Base-by-base conservation (phyloP, 225 moss, liverwort and hornwort genomes). In the Physcomitrellopsis africana region DNA sequence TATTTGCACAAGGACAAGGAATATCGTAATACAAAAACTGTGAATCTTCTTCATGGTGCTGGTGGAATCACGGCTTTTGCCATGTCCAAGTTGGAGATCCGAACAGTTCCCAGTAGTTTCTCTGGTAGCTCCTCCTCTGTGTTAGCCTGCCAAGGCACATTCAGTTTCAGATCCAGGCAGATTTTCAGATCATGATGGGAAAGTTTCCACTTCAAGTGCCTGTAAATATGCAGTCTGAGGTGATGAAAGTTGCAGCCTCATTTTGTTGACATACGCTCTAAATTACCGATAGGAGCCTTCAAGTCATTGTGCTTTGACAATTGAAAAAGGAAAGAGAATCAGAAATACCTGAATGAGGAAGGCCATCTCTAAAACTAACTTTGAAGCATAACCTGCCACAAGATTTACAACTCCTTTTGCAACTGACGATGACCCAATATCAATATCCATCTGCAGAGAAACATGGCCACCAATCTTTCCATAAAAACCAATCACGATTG, bases 351-450 rank as follows among this genome's bases (percentile, higher is more conserved):
- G 94, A 65, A 97, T 84, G 72, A 97, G 89, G 65, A 97, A 97
- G 53, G 96, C 94, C 92, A 97, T 90, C 68, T 97, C 94, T 71
- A 97, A 75, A 22, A 94, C 94, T 22, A 97, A 78, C 78, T 94
- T 97, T 63, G 89, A 86, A 10, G 94, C 78, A 54, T 94, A 94
- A 52, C 91, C 90, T 18, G 84, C 65, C 55, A 97, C 97, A 54
- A 94, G 90, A 87, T 88, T 93, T 45, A 97, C 91, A 10, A 97
- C 94, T 46, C 94, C 94, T 78, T 83, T 97, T 16, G 94, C 97
- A 60, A 97, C 96, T 53, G 96, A 97, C 26, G 96, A 97, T 19
- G 96, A 97, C n/a, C 94, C 94, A 69, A 97, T 97, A 69, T 97
- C 89, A 52, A 97, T 75, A 79, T 97, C 97, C 71, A 97, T 70